Conservation (phyloP, 1,284 basidiomycete genomes). For the Leccinum griseonigrum region DNA sequence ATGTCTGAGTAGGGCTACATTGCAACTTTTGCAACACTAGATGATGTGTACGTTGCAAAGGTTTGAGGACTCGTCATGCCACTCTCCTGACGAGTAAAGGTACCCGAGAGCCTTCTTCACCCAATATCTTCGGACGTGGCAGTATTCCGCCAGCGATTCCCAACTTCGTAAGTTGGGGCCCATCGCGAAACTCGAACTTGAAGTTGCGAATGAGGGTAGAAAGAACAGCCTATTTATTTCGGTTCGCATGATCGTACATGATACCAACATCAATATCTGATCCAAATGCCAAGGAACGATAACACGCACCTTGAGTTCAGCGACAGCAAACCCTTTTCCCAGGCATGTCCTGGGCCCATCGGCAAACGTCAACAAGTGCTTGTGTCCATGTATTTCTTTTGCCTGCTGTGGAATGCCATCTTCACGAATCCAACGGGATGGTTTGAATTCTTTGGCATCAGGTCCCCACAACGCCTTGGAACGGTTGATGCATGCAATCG, state of each 20-base stretch:
- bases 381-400: conserved; percentile 40
- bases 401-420: conserved; percentile 16
- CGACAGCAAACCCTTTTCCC: conserved; percentile 43
- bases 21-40: not conserved
- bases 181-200: conserved; percentile 43
- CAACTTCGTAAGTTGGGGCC: conserved; percentile 36
- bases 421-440: conserved; percentile 11
- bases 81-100: conserved; percentile 37
- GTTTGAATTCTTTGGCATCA: conserved; percentile 33
- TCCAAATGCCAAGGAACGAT: not conserved
- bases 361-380: conserved; percentile 46
- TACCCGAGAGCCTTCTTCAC: conserved; percentile 40
- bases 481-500: conserved; percentile 46
- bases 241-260: not conserved
- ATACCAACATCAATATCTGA: not conserved
- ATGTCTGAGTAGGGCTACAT: not conserved
- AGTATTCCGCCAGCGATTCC: conserved; percentile 36
- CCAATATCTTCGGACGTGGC: conserved; percentile 42
- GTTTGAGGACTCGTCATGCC: not conserved
- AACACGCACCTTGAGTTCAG: conserved; percentile 30
- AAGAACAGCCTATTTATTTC: conserved; percentile 38
- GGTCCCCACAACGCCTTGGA: conserved; percentile 48
- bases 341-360: conserved; percentile 48
- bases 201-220: conserved; percentile 45
- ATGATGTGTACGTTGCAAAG: not conserved